Evolutionary conservation across 2,329 filamentous ascomycete species (phyloP).

Genomic region (Aquanectria penicillioides): DNA sequence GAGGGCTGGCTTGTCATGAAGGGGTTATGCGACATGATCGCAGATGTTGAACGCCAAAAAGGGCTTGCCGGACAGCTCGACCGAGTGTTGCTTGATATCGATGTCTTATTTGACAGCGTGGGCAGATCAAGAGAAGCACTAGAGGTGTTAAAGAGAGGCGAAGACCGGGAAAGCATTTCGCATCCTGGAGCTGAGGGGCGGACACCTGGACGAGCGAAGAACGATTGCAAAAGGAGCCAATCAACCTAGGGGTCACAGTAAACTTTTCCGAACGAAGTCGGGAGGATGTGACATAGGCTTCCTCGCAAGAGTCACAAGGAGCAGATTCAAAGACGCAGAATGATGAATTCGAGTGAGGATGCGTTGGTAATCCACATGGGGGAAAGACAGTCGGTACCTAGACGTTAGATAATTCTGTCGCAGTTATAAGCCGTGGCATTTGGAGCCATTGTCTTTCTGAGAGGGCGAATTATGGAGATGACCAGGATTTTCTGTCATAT

Average conservation of each 20-base stretch:
- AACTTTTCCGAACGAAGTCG: constrained; percentile 27
- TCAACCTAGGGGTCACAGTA: constrained; percentile 33
- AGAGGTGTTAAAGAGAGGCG: constrained; percentile 56
- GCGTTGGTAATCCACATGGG: not conserved
- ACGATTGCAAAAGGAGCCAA: constrained; percentile 26
- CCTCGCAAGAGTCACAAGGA: constrained; percentile 8
- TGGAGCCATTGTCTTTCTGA: not conserved
- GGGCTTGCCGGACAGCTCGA: constrained; percentile 51
- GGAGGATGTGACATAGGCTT: too few relatives aligned
- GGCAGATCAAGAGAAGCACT: constrained; percentile 57
- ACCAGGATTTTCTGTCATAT: constrained; percentile 21
- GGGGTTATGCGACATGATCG: constrained; percentile 43
- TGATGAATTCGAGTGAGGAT: not conserved
- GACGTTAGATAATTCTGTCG: constrained; percentile 15
- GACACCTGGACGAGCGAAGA: constrained; percentile 15
- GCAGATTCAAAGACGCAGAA: not conserved
- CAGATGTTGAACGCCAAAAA: constrained; percentile 46
- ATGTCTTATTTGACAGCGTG: constrained; percentile 58
- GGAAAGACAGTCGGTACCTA: constrained; percentile 23
- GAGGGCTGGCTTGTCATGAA: constrained; percentile 47
- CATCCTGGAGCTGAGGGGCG: constrained; percentile 26
- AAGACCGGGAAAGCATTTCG: constrained; percentile 44
- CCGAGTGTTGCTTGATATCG: constrained; percentile 40
- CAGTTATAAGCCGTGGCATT: constrained; percentile 27
- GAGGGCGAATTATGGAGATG: constrained; percentile 20